phyloP scores from a whole-genome alignment of 371 early-diverging fungal genomes.

The Astathelohania contejeani region DNA sequence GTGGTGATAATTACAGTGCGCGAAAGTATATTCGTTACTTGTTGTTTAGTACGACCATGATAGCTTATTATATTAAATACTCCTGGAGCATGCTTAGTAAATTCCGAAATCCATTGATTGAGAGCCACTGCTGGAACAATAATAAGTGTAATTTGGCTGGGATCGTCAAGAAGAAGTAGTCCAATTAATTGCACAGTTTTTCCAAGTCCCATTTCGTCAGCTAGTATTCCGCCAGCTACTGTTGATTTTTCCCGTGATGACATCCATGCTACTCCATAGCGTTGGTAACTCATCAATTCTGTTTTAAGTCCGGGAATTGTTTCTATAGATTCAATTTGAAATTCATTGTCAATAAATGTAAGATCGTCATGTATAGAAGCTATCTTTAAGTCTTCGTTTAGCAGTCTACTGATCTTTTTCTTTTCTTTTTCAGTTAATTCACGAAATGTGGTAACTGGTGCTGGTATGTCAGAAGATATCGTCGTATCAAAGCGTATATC shows the following conservation, averaged over 20 bases:
- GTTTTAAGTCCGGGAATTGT: not conserved
- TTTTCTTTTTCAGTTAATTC: no score
- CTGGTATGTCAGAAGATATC: no score
- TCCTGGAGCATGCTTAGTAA: constrained; percentile 3
- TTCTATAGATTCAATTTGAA: not conserved
- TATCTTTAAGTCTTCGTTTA: no score
- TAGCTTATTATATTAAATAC: constrained; percentile 2
- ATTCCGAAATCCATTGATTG: constrained; percentile 8
- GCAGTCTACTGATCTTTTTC: no score
- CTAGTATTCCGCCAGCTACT: constrained; percentile 9
- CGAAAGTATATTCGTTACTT: constrained; percentile 26
- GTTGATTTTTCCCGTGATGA: not conserved
- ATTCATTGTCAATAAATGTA: no score
- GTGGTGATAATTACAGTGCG: constrained; percentile 52
- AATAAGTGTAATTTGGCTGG: constrained; percentile 7
- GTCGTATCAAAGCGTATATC: no score
- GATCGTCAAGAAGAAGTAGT: not conserved
- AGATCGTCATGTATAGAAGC: no score
- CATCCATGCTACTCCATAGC: constrained; percentile 13
- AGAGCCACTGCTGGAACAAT: constrained; percentile 6
- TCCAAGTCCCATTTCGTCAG: constrained; percentile 8
- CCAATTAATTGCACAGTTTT: constrained; percentile 1
- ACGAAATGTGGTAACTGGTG: no score
- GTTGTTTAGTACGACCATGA: constrained; percentile 18
- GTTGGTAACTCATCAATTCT: constrained; percentile 5